Conservation (phyloP, 768 basidiomycete genomes). For the Tubosaeta sp. region DNA sequence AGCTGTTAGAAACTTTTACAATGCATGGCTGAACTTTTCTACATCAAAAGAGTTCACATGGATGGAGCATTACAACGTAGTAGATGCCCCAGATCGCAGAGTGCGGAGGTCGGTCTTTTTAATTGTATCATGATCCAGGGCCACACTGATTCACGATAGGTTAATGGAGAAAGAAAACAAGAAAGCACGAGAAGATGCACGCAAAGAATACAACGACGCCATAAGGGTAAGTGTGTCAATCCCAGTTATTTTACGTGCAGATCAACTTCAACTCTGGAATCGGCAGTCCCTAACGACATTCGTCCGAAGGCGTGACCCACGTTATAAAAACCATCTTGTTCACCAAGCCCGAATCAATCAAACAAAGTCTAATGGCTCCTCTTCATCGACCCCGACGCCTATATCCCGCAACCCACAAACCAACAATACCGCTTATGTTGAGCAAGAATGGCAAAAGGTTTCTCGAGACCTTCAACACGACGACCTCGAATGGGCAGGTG, state of each 20-base stretch:
- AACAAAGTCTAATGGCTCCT: slow-evolving; percentile 26
- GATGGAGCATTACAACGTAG: slow-evolving; percentile 78
- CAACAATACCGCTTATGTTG: slow-evolving; percentile 50
- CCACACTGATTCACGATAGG: slow-evolving; percentile 34
- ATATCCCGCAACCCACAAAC: slow-evolving; percentile 25
- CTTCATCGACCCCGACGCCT: slow-evolving; percentile 23
- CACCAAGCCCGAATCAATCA: slow-evolving; percentile 41
- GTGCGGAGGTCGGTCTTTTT: slow-evolving; percentile 58
- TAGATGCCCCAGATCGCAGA: slow-evolving; percentile 83
- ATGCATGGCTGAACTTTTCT: slow-evolving; percentile 79
- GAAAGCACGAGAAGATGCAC: slow-evolving; percentile 81
- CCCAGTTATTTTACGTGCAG: neutral
- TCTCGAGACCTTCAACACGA: slow-evolving; percentile 30
- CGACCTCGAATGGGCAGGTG: slow-evolving; percentile 73
- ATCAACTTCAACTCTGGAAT: neutral
- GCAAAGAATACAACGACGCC: slow-evolving; percentile 89
- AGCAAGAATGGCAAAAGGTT: slow-evolving; percentile 88
- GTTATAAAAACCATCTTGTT: slow-evolving; percentile 66
- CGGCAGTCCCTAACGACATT: slow-evolving; percentile 68
- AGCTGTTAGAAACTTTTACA: slow-evolving; percentile 74
- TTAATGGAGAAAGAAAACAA: slow-evolving; percentile 97
- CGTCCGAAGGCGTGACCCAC: slow-evolving; percentile 82
- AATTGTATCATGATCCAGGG: neutral
- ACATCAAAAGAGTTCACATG: slow-evolving; percentile 87
- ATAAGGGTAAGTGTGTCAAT: slow-evolving; percentile 57